Conservation (phyloP, 1,284 basidiomycete genomes). For the Heliocybe sulcata region DNA sequence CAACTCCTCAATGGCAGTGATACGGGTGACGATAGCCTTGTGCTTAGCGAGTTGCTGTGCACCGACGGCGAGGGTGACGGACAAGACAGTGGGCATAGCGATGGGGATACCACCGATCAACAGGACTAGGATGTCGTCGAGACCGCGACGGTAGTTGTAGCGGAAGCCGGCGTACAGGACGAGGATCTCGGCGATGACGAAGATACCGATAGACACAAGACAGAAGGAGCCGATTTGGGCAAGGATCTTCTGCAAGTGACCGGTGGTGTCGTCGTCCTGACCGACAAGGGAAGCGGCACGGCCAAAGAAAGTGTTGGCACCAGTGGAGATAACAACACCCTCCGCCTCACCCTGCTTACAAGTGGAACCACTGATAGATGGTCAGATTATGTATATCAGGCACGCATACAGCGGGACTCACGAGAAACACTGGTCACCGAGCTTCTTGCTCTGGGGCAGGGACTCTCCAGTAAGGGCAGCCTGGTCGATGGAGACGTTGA, state of each 20-base stretch:
- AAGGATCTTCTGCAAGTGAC: constrained; percentile 97
- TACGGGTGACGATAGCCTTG: constrained; percentile 97
- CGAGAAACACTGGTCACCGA: constrained; percentile 95
- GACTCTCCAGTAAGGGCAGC: constrained; percentile 96
- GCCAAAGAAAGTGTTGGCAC: constrained; percentile 95
- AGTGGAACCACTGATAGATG: constrained; percentile 91
- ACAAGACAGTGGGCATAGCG: constrained; percentile 96
- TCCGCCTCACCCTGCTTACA: constrained; percentile 98
- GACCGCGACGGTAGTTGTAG: constrained; percentile 88
- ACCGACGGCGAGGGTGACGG: constrained; percentile 95
- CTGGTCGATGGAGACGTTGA: constrained; percentile 96
- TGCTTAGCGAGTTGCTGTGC: constrained; percentile 97
- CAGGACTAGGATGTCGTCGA: constrained; percentile 94
- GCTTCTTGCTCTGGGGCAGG: constrained; percentile 85
- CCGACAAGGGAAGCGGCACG: constrained; percentile 93
- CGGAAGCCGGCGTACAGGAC: constrained; percentile 84
- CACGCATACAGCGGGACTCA: constrained; percentile 32
- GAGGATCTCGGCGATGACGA: constrained; percentile 87
- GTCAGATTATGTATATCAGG: no score
- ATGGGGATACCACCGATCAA: constrained; percentile 99
- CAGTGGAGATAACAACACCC: constrained; percentile 95
- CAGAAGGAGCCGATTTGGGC: constrained; percentile 96
- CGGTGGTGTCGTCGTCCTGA: constrained; percentile 92
- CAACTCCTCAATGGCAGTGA: constrained; percentile 96
- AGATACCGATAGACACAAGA: constrained; percentile 88